Base-by-base conservation (phyloP, 2,329 filamentous ascomycete species). In the Calycina marina region DNA sequence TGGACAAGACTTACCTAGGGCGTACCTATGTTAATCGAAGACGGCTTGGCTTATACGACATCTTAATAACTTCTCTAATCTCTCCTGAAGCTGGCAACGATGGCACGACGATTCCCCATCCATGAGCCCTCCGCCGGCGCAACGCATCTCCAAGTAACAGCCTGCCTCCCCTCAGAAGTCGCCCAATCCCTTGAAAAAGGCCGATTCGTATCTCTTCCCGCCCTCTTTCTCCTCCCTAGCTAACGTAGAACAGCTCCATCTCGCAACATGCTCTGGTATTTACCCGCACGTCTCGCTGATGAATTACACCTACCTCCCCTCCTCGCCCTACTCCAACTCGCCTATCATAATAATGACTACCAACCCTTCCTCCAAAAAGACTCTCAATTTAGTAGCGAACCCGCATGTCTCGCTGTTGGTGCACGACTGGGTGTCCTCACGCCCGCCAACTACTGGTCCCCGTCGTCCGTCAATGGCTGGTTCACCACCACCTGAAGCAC, bases 261-360 rank as follows among this genome's bases (percentile, higher is more conserved):
- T 98, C 32, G 86, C 90, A 47, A 98, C 90, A 35, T 92, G 81
- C 56, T 74, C 74, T 46, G 67, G 79, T 45, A 79, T 90, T 50
- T 65, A 75, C 41, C 90, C 90, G 6, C 84, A 96, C 55, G 83
- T 96, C 44, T 92, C 85, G 22, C 73, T 98, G 43, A 98, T 98
- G 90, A 94, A 93, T 64, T 96, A 96, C 63, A 96, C 90, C 51
- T 96, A 94, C 60, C 78, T 98, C 14, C 79, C 85, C 24, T 74
- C 68, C 4, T 82, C 80, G 11, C 76, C 74, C 24, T 78, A 74
- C 56, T 68, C 71, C 24, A 52, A 67, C 31, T 58, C 62, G n/a
- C 77, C 84, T n/a, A 79, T 85, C 42, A 92, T 96, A 52, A 79
- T 96, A 65, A 86, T 88, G 80, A 96, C 90, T 35, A 92, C 80